Base-by-base conservation (phyloP, 225 moss, liverwort and hornwort species). In the Asterella californica region DNA sequence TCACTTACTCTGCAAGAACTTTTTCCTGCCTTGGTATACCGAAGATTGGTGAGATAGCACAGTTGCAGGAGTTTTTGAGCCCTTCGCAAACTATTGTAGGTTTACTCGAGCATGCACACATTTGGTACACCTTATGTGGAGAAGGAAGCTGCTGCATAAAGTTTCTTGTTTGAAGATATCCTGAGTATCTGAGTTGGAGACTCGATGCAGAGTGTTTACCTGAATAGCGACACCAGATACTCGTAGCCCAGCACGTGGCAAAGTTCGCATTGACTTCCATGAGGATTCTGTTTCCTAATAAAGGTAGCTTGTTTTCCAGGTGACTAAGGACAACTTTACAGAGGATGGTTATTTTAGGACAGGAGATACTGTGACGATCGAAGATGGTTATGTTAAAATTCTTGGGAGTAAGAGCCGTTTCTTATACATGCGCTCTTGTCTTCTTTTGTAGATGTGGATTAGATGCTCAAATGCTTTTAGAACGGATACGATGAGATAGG, bases 271-370 rank as follows among this genome's bases (percentile, higher is more conserved):
- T 24, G 22, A 42, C 70, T 2, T 70, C 45, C 0, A 9, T 70
- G 10, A 36, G 17, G 18, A 24, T 42, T 45, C 2, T 4, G 9
- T 47, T 46, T 71, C 47, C 37, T 49, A 78, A 70, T 27, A 6
- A 71, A 21, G 22, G 0, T 32, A 9, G 17, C 10, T 53, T 79
- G 24, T 33, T 60, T 19, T 83, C 79, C 90, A 95, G 95, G 90
- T 96, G 78, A 96, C 94, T 0, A 82, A 86, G 74, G 87, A 84
- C 5, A 87, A 86, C 49, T 96, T 94, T 50, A 92, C 88, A 48
- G 81, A 92, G 61, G 89, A 96, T 85, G 94, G 94, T 46, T 96
- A 76, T 78, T 96, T 96, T 63, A 90, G 85, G 85, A 96, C 96
- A 63, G 94, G 96, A 75, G 96, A 96, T 81, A 91, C 92, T 55